Percentiles rank a stretch among this genome's conserved stretches.
phyloP scores from a whole-genome alignment of 306 rosid species.

The Fagus crenata region DNA sequence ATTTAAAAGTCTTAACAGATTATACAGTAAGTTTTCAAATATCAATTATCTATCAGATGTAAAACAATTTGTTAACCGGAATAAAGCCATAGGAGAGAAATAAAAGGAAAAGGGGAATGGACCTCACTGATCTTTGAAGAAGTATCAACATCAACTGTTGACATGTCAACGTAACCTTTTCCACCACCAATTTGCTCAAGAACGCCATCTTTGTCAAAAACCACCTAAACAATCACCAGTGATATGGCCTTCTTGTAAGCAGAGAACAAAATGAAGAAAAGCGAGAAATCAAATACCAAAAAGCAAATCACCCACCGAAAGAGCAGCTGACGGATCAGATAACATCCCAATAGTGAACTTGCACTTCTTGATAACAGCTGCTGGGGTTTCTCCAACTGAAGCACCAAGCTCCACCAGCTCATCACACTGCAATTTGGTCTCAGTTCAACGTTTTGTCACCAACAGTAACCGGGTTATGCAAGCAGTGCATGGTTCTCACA shows the following conservation, averaged over 20 bases:
- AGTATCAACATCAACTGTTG: conserved; percentile 74
- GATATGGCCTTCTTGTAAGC: conserved; percentile 11
- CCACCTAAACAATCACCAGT: conserved; percentile 48
- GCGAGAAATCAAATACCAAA: too few relatives aligned
- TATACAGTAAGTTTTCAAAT: neutral
- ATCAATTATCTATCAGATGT: conserved; percentile 1
- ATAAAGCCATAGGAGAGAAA: neutral
- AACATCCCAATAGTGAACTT: conserved; percentile 72
- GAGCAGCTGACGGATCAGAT: conserved; percentile 81
- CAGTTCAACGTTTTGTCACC: too few relatives aligned
- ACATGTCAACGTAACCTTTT: conserved; percentile 76
- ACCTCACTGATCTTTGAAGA: conserved; percentile 75
- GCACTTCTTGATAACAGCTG: conserved; percentile 77
- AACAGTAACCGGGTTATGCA: too few relatives aligned
- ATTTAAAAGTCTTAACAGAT: conserved; percentile 9
- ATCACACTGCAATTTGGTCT: conserved; percentile 65
- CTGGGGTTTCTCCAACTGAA: conserved; percentile 67
- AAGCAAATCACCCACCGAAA: conserved; percentile 68
- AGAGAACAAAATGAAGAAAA: conserved; percentile 11
- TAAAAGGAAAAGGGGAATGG: neutral
- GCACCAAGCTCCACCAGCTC: conserved; percentile 74
- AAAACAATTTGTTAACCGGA: conserved; percentile 10
- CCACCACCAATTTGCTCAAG: conserved; percentile 64
- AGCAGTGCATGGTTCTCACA: too few relatives aligned
- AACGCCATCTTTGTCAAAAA: conserved; percentile 69